Conservation (phyloP, 179 eudicot species). For the Heliamphora pulchella region DNA sequence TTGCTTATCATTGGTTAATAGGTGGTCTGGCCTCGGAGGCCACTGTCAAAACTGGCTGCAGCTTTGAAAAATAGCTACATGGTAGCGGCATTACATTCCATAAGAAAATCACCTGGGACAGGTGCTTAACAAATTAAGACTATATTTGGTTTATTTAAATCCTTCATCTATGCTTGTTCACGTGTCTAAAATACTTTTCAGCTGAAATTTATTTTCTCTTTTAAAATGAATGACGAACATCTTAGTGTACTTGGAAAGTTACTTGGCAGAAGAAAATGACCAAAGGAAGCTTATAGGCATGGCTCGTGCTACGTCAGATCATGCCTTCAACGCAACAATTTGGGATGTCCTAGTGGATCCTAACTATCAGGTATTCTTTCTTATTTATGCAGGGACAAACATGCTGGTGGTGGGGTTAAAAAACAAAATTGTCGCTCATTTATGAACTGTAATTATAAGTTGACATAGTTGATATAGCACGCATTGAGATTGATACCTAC, state of each 20-base stretch:
- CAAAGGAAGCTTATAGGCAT: conserved; percentile 80
- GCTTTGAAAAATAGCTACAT: conserved; percentile 95
- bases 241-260: conserved; percentile 69
- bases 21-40: conserved; percentile 99
- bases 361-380: conserved; percentile 66
- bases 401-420: neutral
- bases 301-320: conserved; percentile 99
- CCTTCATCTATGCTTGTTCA: neutral
- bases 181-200: conserved; percentile 6
- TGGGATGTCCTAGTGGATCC: conserved; percentile 99
- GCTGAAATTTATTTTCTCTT: conserved; percentile 17
- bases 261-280: conserved; percentile 65
- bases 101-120: conserved; percentile 49
- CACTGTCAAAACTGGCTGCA: conserved; percentile 75
- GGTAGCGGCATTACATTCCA: conserved; percentile 84
- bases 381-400: neutral
- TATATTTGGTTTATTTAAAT: neutral
- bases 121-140: conserved; percentile 41
- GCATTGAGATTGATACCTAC: neutral
- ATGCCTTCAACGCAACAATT: conserved; percentile 94
- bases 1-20: conserved; percentile 24
- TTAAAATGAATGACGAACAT: conserved; percentile 42
- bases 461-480: neutral
- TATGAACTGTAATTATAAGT: neutral
- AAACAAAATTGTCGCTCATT: neutral